Base-by-base conservation (phyloP, 805 yeast species). In the Starmerella bacillaris region DNA sequence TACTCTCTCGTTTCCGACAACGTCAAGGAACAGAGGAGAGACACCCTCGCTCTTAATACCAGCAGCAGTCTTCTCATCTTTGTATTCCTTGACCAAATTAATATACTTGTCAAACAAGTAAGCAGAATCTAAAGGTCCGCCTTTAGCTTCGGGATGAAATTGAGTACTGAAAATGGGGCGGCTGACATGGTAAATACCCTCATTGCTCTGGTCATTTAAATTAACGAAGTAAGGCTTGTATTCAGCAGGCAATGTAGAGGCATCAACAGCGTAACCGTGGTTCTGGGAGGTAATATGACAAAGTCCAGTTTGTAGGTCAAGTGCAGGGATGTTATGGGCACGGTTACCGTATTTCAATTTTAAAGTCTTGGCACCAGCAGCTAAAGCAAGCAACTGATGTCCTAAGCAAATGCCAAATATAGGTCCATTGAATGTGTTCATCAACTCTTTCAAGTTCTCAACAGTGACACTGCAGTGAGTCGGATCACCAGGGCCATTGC, bases 81-180 rank as follows among this genome's bases (percentile, higher is more conserved):
- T 68, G 65, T 69, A 82, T 31, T 59, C 60, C 31, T 61, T 65
- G 44, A 89, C 74, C 51, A 75, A 65, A 26, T 63, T 68, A 49
- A 89, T 73, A 60, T 79, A 89, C 58, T 74, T 80, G 64, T 89
- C 96, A 49, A 89, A 89, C 57, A 89, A 64, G 60, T 72, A 80
- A 2, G 82, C 69, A 11, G 94, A 78, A 59, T 89, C 99, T 51
- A 78, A 67, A 39, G 99, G 99, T 48, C 99, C 99, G 50, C 98
- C 96, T 63, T 83, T 86, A 38, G 98, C 96, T 60, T 89, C 99
- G 33, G 99, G 99, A 57, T 89, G 99, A 69, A 89, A 89, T 60
- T 89, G 98, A 2, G 94, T 82, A 26, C 94, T 80, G 62, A 86
- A 89, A 37, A 86, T 78, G 35, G 99, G 99, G 56, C 71, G 76